A percentile compares a stretch with the other conserved stretches of the same genome.
Evolutionary conservation across 208 protist genomes (phyloP).

Genomic region (Angomonas ambiguus): DNA sequence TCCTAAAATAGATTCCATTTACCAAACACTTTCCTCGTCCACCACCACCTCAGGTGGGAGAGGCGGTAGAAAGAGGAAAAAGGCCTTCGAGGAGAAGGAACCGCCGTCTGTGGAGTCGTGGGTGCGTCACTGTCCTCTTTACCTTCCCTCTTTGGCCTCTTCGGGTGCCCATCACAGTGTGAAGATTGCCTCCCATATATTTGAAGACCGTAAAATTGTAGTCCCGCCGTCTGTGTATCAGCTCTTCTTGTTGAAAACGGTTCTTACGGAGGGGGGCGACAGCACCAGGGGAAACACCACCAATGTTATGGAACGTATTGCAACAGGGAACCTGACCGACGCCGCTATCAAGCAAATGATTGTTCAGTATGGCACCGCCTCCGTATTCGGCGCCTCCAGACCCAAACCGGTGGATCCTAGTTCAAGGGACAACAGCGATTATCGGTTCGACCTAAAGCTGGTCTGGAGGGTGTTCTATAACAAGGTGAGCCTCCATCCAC

Average conservation of each 20-base stretch:
- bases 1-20: no score
- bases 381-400: no score
- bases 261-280: slow-evolving; percentile 16
- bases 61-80: not conserved
- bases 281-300: not conserved
- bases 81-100: not conserved
- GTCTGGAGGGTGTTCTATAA: not conserved
- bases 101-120: no score
- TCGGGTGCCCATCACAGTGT: not conserved
- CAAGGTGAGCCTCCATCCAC: slow-evolving; percentile 7
- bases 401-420: no score
- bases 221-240: slow-evolving; percentile 56
- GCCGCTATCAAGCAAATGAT: slow-evolving; percentile 30
- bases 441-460: not conserved
- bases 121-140: no score
- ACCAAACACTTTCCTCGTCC: no score
- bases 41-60: no score
- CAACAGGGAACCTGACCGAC: slow-evolving; percentile 63
- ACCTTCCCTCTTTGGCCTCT: no score
- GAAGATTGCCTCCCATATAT: slow-evolving; percentile 19
- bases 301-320: slow-evolving; percentile 49
- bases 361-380: slow-evolving; percentile 23
- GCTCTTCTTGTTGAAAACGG: slow-evolving; percentile 39
- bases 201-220: slow-evolving; percentile 43
- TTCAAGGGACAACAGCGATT: not conserved